Percentiles rank a stretch among this genome's conserved stretches.
Evolutionary conservation across 2,329 filamentous ascomycete species (phyloP).

Genomic region (Ophiostoma quercus): DNA sequence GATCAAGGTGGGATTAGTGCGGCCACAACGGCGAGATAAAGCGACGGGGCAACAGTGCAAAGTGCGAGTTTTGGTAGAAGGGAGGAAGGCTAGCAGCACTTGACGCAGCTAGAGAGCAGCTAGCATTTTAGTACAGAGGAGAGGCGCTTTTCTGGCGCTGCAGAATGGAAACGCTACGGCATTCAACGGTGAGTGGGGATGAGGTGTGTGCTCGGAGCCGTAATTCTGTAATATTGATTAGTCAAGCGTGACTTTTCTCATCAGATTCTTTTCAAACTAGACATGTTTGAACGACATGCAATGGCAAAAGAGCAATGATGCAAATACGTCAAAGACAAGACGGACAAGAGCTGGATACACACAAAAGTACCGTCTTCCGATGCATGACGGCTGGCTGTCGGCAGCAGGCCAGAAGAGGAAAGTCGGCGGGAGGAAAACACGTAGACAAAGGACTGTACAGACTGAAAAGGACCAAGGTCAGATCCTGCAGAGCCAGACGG

Average conservation of each 20-base stretch:
- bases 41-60: neutral
- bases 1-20: neutral
- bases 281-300: neutral
- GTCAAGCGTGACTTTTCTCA: neutral
- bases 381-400: neutral
- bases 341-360: too few relatives aligned
- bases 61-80: too few relatives aligned
- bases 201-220: neutral
- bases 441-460: neutral
- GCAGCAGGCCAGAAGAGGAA: neutral
- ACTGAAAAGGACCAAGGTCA: neutral
- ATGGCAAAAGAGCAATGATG: too few relatives aligned
- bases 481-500: neutral
- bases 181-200: neutral
- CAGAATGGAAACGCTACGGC: neutral
- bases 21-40: neutral
- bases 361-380: conserved; percentile 2
- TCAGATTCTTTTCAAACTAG: too few relatives aligned
- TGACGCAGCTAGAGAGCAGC: neutral
- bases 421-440: neutral
- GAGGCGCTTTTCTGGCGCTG: neutral
- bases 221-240: neutral
- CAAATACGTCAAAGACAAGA: too few relatives aligned
- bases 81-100: neutral
- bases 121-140: neutral